Evolutionary conservation across 768 basidiomycete genomes (phyloP).

Genomic region (Auricularia sp.): DNA sequence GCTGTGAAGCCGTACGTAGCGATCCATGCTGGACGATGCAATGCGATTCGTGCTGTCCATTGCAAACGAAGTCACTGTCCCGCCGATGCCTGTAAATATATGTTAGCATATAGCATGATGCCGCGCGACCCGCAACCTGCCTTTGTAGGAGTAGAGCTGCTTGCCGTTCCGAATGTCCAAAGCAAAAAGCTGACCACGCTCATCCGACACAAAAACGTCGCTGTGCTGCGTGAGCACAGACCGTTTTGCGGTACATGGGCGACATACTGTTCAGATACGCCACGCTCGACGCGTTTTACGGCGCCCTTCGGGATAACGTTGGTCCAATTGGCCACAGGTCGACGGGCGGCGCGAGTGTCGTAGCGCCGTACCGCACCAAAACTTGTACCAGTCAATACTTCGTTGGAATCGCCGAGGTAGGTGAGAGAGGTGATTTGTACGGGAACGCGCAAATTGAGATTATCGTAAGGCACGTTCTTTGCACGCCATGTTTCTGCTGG

Average conservation of each 20-base stretch:
- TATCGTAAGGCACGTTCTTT: constrained; percentile 75
- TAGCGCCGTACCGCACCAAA: constrained; percentile 67
- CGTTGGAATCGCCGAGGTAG: constrained; percentile 38
- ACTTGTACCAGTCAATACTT: constrained; percentile 62
- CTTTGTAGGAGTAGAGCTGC: constrained; percentile 57
- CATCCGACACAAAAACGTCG: constrained; percentile 61
- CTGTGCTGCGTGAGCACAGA: constrained; percentile 24
- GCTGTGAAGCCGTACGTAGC: constrained; percentile 61
- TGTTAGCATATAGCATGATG: neutral
- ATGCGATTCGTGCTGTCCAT: constrained; percentile 19
- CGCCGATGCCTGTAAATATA: constrained; percentile 46
- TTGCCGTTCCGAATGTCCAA: constrained; percentile 62
- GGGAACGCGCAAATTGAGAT: constrained; percentile 64
- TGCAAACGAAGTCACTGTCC: constrained; percentile 56
- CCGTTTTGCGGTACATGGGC: too few relatives aligned
- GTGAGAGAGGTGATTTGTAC: constrained; percentile 63
- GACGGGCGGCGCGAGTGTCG: constrained; percentile 58
- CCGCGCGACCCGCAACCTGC: constrained; percentile 21
- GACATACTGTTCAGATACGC: constrained; percentile 53
- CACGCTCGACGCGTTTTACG: constrained; percentile 46
- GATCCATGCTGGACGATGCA: constrained; percentile 53
- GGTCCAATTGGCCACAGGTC: constrained; percentile 61
- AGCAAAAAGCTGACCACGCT: constrained; percentile 50
- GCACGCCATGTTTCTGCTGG: constrained; percentile 77
- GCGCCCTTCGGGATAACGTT: constrained; percentile 51